These are phyloP conservation scores for Leptodontidium sp. DNA, from an alignment of 2,329 filamentous ascomycete species.

Conservation along the genomic window DNA sequence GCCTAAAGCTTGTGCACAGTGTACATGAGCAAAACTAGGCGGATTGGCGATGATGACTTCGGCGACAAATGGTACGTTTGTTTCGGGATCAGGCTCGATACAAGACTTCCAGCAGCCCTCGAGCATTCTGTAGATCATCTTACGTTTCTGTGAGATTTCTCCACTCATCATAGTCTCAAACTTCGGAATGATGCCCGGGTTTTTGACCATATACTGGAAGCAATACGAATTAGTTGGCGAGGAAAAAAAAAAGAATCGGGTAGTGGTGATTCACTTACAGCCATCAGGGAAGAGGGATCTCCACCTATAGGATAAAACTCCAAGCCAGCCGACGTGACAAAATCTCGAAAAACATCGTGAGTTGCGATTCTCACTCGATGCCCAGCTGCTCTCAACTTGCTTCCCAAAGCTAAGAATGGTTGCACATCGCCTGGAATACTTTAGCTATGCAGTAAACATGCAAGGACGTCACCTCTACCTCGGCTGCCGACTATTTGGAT, in stretches of 20 bases:
- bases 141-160: conserved; percentile 75
- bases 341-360: conserved; percentile 60
- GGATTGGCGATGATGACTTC: conserved; percentile 44
- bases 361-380: conserved; percentile 66
- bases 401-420: conserved; percentile 74
- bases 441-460: neutral
- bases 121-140: conserved; percentile 77
- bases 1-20: conserved; percentile 35
- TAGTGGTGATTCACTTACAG: conserved; percentile 45
- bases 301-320: conserved; percentile 70
- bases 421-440: conserved; percentile 69
- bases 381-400: conserved; percentile 57
- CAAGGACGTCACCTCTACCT: neutral
- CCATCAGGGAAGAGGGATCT: conserved; percentile 77
- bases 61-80: conserved; percentile 37
- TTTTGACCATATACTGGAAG: conserved; percentile 76
- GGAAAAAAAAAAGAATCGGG: too few species aligned
- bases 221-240: neutral
- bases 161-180: conserved; percentile 77
- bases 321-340: conserved; percentile 58
- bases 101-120: conserved; percentile 86
- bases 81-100: conserved; percentile 60
- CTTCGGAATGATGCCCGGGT: conserved; percentile 82
- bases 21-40: conserved; percentile 42
- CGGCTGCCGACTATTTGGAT: conserved; percentile 77